phyloP scores from a whole-genome alignment of 2,329 filamentous ascomycete genomes.

The Cordyceps fumosorosea region DNA sequence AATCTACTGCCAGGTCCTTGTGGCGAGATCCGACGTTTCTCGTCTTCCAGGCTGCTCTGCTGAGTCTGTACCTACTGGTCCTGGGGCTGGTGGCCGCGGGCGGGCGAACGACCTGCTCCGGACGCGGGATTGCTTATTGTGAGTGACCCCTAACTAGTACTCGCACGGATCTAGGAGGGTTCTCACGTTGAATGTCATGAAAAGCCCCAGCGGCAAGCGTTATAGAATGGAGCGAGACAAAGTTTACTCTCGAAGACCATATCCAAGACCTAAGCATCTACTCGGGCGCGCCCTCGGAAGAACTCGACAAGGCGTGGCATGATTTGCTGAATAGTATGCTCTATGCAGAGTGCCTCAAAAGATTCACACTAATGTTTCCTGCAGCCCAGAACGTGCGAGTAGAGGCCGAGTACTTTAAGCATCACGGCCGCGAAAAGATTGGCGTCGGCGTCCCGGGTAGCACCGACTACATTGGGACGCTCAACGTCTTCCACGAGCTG shows the following conservation, averaged over 20 bases:
- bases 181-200: not conserved
- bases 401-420: slow-evolving; percentile 5
- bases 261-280: slow-evolving; percentile 9
- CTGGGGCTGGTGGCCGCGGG: not conserved
- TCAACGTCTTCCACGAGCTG: slow-evolving; percentile 11
- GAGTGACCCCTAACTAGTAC: not conserved
- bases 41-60: not conserved
- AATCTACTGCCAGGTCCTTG: not conserved
- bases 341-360: not conserved
- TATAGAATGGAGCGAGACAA: not conserved
- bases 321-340: slow-evolving; percentile 8
- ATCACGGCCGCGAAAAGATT: slow-evolving; percentile 7
- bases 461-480: slow-evolving; percentile 8
- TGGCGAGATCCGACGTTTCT: slow-evolving; percentile 5
- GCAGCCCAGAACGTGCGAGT: slow-evolving; percentile 5
- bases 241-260: slow-evolving; percentile 9
- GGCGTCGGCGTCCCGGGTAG: slow-evolving; percentile 1
- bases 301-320: slow-evolving; percentile 10
- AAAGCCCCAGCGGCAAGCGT: not conserved
- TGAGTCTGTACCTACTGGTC: not conserved
- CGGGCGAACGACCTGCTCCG: not conserved
- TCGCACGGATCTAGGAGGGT: not conserved
- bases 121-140: not conserved
- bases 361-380: not conserved
- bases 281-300: not conserved